Base-by-base conservation (phyloP, 345 rosid species). In the Sisymbrium irio region DNA sequence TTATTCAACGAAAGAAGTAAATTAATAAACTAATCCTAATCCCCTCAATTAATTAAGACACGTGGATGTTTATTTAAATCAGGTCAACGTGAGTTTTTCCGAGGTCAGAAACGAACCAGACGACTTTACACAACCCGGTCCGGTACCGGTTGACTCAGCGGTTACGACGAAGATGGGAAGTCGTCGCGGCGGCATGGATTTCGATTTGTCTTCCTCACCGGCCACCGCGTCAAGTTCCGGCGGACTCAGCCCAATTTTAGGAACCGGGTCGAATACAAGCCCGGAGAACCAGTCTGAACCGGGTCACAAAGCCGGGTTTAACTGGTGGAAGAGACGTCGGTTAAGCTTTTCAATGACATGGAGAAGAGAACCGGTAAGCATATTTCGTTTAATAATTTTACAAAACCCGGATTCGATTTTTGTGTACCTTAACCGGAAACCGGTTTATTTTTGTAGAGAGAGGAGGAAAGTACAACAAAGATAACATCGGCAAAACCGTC, bases 311-410 rank as follows among this genome's bases (percentile, higher is more conserved):
- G 68, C 73, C 20, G 77, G 68, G 22, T 77, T 77, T 56, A 71
- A 71, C 39, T 77, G 77, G 77, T 77, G 80, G 80, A 77, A 77
- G 64, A 77, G 80, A 66, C 32, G 73, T 12, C 80, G 80, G 73
- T 59, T 72, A 66, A 77, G 80, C 77, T 77, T 77, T 65, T 77
- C 77, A 0, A 33, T 42, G 58, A 56, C 73, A 0, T 35, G 80
- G 63, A 77, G 76, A 77, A 59, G 69, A 59, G 80, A 77, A 39
- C 72, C 49, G 77, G 76, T 71, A 65, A 2, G 18, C 35, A 32
- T 0, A 25, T 8, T 27, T 14, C 32, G 33, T 22, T 51, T 25
- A 51, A 5, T 5, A 18, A 47, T 3, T 7, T 19, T 36, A 17
- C 2, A 15, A 47, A 47, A 14, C 1, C 28, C 9, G 41, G 22